Evolutionary conservation across 352 stramenopile genomes (phyloP).

Genomic region (Phytopythium delawarense): DNA sequence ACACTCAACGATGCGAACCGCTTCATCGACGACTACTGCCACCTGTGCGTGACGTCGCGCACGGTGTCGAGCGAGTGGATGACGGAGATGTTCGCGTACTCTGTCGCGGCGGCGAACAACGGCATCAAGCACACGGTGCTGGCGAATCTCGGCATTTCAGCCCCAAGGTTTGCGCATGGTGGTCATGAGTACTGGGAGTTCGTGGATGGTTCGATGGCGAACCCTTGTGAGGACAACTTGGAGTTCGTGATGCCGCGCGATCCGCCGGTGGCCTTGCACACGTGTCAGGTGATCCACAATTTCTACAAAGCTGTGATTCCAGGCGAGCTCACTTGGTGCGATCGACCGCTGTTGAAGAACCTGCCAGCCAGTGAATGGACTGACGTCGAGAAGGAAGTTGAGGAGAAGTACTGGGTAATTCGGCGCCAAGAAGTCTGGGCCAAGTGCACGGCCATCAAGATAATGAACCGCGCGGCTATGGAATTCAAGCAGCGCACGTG

Average conservation of each 20-base stretch:
- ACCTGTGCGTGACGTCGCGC: conserved; percentile 35
- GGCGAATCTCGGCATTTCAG: conserved; percentile 37
- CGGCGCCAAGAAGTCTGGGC: conserved; percentile 39
- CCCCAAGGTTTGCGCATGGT: conserved; percentile 23
- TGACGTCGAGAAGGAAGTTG: conserved; percentile 10
- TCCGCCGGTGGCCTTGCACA: conserved; percentile 42
- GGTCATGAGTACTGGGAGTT: conserved; percentile 47
- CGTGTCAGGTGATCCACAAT: conserved; percentile 29
- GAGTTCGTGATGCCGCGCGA: conserved; percentile 34
- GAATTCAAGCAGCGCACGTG: conserved; percentile 44
- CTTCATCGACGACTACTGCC: conserved; percentile 50
- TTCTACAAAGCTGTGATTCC: conserved; percentile 57
- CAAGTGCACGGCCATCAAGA: conserved; percentile 33
- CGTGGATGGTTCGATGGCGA: conserved; percentile 22
- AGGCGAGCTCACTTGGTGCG: conserved; percentile 33
- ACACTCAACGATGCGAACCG: conserved; percentile 33
- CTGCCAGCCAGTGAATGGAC: conserved; percentile 36
- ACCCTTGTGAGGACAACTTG: conserved; percentile 32
- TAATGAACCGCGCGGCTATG: conserved; percentile 38
- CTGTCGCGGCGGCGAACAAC: conserved; percentile 40
- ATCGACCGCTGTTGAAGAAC: conserved; percentile 34
- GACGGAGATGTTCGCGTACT: conserved; percentile 58
- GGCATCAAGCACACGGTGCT: conserved; percentile 54
- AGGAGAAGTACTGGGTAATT: conserved; percentile 11
- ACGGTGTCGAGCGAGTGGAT: conserved; percentile 38